A percentile compares a stretch with the other conserved stretches of the same genome.
Evolutionary conservation across 225 moss, liverwort and hornwort species (phyloP).

Genomic region (Bryum argenteum): DNA sequence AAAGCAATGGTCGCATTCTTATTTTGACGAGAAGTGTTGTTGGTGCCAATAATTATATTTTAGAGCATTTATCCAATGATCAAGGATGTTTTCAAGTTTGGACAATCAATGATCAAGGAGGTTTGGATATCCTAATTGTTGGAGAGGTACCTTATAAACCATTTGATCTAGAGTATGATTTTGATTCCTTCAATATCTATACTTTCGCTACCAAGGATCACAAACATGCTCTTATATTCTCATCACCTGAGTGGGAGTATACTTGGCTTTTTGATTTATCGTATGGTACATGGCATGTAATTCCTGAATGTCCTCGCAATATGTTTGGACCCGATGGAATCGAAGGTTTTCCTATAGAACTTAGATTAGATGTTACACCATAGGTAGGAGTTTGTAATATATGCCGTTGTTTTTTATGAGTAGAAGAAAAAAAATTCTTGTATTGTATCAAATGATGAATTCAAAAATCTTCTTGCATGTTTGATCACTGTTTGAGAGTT

Average conservation of each 20-base stretch:
- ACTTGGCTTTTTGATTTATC: constrained; percentile 60
- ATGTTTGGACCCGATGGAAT: constrained; percentile 54
- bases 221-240: constrained; percentile 51
- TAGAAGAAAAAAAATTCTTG: not conserved
- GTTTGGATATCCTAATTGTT: constrained; percentile 44
- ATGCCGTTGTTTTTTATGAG: not conserved
- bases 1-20: constrained; percentile 45
- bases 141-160: constrained; percentile 57
- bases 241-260: constrained; percentile 54
- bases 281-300: constrained; percentile 49
- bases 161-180: constrained; percentile 55
- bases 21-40: constrained; percentile 44
- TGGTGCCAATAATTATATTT: constrained; percentile 27
- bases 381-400: not conserved
- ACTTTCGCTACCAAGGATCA: constrained; percentile 36
- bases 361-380: constrained; percentile 45
- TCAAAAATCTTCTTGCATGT: not conserved
- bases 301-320: constrained; percentile 40
- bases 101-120: constrained; percentile 32
- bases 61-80: constrained; percentile 35
- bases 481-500: too few relatives aligned
- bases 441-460: not conserved
- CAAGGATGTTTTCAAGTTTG: constrained; percentile 59
- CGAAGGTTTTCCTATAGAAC: constrained; percentile 62
- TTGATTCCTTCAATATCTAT: constrained; percentile 61